Evolutionary conservation across 331 rosid genomes (phyloP).

Genomic region (Telfairia occidentalis): DNA sequence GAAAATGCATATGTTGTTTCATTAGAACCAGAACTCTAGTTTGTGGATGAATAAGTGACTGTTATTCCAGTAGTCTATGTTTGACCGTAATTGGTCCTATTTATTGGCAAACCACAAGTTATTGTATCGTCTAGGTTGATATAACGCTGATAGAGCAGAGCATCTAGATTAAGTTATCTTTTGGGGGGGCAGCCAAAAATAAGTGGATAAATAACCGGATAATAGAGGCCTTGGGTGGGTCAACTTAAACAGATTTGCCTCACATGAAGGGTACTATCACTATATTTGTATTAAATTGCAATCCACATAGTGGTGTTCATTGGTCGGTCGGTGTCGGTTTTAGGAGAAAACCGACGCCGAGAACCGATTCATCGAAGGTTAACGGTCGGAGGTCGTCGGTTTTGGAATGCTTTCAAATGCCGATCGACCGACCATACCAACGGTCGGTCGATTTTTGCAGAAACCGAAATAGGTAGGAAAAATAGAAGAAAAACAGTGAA

Average conservation of each 20-base stretch:
- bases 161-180: background rate
- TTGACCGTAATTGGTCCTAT: background rate
- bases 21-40: background rate
- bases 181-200: too few species aligned
- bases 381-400: too few species aligned
- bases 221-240: background rate
- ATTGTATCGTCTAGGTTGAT: background rate
- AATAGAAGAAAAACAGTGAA: too few species aligned
- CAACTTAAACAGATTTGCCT: background rate
- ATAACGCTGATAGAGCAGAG: background rate
- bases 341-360: too few species aligned
- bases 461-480: too few species aligned
- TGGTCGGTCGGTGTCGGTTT: too few species aligned
- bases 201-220: background rate
- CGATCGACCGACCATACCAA: too few species aligned
- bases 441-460: too few species aligned
- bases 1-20: background rate
- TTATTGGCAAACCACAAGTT: background rate
- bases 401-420: too few species aligned
- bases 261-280: background rate
- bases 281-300: background rate
- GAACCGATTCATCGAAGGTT: too few species aligned
- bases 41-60: background rate
- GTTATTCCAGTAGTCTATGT: background rate
- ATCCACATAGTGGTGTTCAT: too few species aligned